Percentiles rank a stretch among this genome's conserved stretches.
Evolutionary conservation across 305 asterid genomes (phyloP).

Genomic region (Solanum hybrid): DNA sequence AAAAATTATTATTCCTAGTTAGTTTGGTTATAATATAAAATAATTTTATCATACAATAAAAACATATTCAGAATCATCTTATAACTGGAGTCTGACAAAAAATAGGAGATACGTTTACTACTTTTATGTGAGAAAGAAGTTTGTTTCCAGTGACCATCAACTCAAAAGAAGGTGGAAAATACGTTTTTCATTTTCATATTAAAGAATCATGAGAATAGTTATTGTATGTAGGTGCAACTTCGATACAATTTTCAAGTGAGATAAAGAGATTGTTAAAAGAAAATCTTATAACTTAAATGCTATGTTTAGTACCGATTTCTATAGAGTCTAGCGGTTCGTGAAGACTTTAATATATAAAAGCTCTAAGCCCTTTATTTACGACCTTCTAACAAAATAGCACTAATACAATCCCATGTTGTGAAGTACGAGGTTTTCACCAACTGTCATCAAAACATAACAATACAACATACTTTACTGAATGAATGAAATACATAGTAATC

Average conservation of each 20-base stretch:
- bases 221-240: not conserved
- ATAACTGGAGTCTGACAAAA: not conserved
- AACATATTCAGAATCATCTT: accelerated
- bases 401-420: accelerated
- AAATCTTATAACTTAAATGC: not conserved
- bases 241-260: not conserved
- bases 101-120: accelerated
- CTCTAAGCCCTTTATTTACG: not conserved
- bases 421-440: not conserved
- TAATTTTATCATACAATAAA: not conserved
- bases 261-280: not conserved
- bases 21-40: not conserved
- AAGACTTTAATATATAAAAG: not conserved
- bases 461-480: too few relatives aligned
- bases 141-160: not conserved
- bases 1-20: not conserved
- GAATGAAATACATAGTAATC: not conserved
- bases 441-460: too few relatives aligned
- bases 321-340: not conserved
- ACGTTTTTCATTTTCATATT: too few relatives aligned
- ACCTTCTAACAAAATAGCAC: not conserved
- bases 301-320: not conserved
- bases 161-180: not conserved
- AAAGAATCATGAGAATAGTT: too few relatives aligned
- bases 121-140: accelerated